phyloP scores from a whole-genome alignment of 2,329 filamentous ascomycete species.

The Pseudogymnoascus sp. region DNA sequence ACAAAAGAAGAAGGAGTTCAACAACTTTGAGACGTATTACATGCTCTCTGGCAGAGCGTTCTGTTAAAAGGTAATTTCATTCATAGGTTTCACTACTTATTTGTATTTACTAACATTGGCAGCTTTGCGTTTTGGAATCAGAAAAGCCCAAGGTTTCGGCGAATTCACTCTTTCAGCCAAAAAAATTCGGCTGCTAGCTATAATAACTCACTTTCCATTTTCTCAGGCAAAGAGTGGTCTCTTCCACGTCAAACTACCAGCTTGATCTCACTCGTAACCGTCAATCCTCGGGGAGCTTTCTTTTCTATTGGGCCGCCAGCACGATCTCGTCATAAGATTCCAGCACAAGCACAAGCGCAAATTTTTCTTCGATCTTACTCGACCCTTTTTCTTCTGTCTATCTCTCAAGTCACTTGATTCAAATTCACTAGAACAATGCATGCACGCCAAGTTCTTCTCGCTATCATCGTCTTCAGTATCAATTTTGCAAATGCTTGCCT shows the following conservation, averaged over 20 bases:
- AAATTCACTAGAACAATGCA: background rate
- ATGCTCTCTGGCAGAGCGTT: background rate
- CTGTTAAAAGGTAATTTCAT: background rate
- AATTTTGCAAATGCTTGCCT: background rate
- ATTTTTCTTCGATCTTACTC: background rate
- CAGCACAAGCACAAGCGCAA: too few relatives aligned
- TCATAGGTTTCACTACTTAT: background rate
- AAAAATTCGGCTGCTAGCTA: too few relatives aligned
- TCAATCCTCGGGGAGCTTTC: background rate
- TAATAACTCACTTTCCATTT: too few relatives aligned
- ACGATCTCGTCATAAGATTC: too few relatives aligned
- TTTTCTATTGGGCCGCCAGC: too few relatives aligned
- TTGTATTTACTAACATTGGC: background rate
- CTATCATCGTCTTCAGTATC: background rate
- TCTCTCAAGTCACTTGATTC: background rate
- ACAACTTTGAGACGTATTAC: background rate
- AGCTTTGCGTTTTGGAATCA: background rate
- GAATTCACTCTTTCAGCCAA: too few relatives aligned
- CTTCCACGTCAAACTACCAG: background rate
- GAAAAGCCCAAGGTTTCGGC: too few relatives aligned
- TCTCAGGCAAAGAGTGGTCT: too few relatives aligned
- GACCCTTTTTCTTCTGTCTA: background rate
- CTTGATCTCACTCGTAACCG: background rate
- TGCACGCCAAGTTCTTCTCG: background rate
- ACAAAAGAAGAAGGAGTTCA: background rate